A percentile compares a stretch with the other conserved stretches of the same genome.
phyloP scores from a whole-genome alignment of 164 flowering plant species.

The Magnolia officinalis region DNA sequence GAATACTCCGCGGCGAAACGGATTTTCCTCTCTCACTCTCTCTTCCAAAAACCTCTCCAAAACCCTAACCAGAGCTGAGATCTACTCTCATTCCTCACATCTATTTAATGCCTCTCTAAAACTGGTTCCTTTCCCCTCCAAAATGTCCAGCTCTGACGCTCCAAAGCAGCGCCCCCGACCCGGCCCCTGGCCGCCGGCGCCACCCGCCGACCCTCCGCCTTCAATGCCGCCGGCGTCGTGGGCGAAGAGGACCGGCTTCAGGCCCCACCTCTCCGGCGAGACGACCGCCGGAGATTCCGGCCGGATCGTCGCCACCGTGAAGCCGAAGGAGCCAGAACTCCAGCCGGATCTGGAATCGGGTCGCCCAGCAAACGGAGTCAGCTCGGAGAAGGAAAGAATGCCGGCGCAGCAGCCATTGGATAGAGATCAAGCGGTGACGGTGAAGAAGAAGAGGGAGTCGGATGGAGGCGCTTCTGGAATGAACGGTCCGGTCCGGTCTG shows the following conservation, averaged over 20 bases:
- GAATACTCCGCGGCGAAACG: no score
- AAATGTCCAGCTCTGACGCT: conserved; percentile 66
- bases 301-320: conserved; percentile 35
- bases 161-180: conserved; percentile 47
- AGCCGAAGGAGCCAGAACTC: conserved; percentile 6
- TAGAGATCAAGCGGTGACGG: conserved; percentile 33
- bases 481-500: conserved; percentile 31
- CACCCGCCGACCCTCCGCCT: conserved; percentile 2
- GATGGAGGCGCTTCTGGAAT: conserved; percentile 31
- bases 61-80: no score
- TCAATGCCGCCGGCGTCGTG: conserved; percentile 59
- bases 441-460: conserved; percentile 58
- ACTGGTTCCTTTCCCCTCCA: background rate
- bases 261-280: conserved; percentile 86
- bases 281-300: conserved; percentile 66
- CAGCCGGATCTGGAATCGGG: conserved; percentile 76
- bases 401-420: conserved; percentile 12
- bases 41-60: no score
- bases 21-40: no score
- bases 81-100: no score
- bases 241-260: conserved; percentile 86
- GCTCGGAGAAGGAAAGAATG: conserved; percentile 20
- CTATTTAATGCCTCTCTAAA: conserved; percentile 12
- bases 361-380: conserved; percentile 41
- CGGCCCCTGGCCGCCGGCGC: conserved; percentile 62